Evolutionary conservation across 192 early-diverging fungal species (phyloP).

Genomic region (Paraglomus brasilianum): DNA sequence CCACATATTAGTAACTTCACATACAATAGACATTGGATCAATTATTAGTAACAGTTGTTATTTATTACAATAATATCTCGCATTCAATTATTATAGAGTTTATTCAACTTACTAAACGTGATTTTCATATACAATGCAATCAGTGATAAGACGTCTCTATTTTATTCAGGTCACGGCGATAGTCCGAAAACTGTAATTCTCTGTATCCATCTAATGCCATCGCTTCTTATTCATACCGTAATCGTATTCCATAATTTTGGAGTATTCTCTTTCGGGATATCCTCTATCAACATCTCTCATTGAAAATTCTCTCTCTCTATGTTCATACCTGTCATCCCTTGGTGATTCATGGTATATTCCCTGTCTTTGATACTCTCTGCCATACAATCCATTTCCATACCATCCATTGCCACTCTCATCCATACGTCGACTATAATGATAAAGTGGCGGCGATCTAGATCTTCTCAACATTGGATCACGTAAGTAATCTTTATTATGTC

Average conservation of each 20-base stretch:
- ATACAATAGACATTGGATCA: too few relatives aligned
- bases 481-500: slow-evolving; percentile 1
- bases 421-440: not conserved
- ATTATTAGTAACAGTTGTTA: too few relatives aligned
- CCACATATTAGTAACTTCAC: too few relatives aligned
- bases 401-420: not conserved
- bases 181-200: too few relatives aligned
- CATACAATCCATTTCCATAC: slow-evolving; percentile 3
- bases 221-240: not conserved
- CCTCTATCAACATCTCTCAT: not conserved
- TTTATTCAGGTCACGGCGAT: too few relatives aligned
- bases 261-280: slow-evolving; percentile 6
- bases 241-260: not conserved
- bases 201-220: too few relatives aligned
- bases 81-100: too few relatives aligned
- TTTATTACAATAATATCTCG: too few relatives aligned
- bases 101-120: too few relatives aligned
- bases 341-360: not conserved
- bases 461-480: not conserved
- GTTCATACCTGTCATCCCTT: slow-evolving; percentile 6
- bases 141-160: too few relatives aligned
- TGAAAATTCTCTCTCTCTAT: not conserved
- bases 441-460: not conserved
- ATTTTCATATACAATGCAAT: too few relatives aligned
- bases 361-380: slow-evolving; percentile 6